Conservation (phyloP, 2,329 filamentous ascomycete species). For the Phaeoacremonium minimum region DNA sequence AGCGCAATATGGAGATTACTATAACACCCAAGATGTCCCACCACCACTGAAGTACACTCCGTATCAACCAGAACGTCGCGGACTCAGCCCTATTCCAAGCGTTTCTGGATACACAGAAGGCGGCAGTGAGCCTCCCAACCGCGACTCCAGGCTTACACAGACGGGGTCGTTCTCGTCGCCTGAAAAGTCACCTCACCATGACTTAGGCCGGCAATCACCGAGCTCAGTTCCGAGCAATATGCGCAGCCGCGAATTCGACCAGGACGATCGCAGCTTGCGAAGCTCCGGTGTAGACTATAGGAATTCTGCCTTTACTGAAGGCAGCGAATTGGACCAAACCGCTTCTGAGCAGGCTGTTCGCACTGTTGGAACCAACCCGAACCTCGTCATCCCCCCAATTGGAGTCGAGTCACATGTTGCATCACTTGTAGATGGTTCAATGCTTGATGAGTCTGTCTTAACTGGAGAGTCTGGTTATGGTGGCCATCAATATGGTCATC, state of each 20-base stretch:
- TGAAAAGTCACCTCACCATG: slow-evolving; percentile 48
- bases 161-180: slow-evolving; percentile 59
- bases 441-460: slow-evolving; percentile 63
- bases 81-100: slow-evolving; percentile 85
- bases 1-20: slow-evolving; percentile 42
- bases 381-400: slow-evolving; percentile 67
- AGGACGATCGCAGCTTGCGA: slow-evolving; percentile 52
- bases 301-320: slow-evolving; percentile 44
- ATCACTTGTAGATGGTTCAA: slow-evolving; percentile 75
- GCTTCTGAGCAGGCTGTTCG: slow-evolving; percentile 67
- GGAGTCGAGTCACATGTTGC: slow-evolving; percentile 88
- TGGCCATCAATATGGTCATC: slow-evolving; percentile 41
- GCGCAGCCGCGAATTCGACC: slow-evolving; percentile 46
- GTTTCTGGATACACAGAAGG: slow-evolving; percentile 81
- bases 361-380: slow-evolving; percentile 67
- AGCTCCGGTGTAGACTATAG: slow-evolving; percentile 54
- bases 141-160: slow-evolving; percentile 51
- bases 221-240: slow-evolving; percentile 52
- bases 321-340: slow-evolving; percentile 54
- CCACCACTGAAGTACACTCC: slow-evolving; percentile 63
- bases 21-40: slow-evolving; percentile 58
- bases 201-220: slow-evolving; percentile 38
- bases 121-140: slow-evolving; percentile 53
- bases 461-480: slow-evolving; percentile 52
- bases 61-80: slow-evolving; percentile 64